Evolutionary conservation across 1,284 basidiomycete species (phyloP).

Genomic region (Pseudomicrostroma phylloplanum): DNA sequence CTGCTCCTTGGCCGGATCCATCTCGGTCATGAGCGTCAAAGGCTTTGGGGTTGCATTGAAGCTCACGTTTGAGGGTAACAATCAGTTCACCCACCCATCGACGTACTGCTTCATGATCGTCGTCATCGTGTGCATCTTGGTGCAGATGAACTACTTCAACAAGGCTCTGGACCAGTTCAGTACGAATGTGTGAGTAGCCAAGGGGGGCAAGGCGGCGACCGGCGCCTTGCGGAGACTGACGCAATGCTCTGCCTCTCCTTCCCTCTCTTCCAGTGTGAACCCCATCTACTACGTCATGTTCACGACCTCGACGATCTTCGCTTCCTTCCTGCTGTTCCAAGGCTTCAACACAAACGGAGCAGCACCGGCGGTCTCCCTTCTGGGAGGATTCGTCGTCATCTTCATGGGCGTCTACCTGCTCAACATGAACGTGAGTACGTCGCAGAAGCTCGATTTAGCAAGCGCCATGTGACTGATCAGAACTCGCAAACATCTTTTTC

Average conservation of each 20-base stretch:
- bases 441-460: constrained; percentile 7
- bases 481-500: background rate
- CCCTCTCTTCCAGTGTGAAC: constrained; percentile 61
- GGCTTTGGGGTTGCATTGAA: constrained; percentile 95
- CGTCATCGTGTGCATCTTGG: constrained; percentile 76
- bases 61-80: constrained; percentile 85
- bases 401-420: constrained; percentile 49
- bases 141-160: constrained; percentile 99
- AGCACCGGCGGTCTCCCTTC: constrained; percentile 53
- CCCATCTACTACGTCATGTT: constrained; percentile 99
- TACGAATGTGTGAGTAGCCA: constrained; percentile 78
- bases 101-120: constrained; percentile 90
- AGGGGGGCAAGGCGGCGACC: no score
- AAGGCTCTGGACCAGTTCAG: constrained; percentile 95
- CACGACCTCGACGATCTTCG: constrained; percentile 88
- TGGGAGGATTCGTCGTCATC: constrained; percentile 49
- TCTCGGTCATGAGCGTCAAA: constrained; percentile 86
- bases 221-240: background rate
- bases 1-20: constrained; percentile 77
- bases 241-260: constrained; percentile 53
- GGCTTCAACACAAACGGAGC: constrained; percentile 87
- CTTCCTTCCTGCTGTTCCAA: constrained; percentile 91
- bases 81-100: constrained; percentile 88
- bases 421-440: constrained; percentile 34
- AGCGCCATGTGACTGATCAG: background rate